Base-by-base conservation (phyloP, 257 asterid genomes). In the Avicennia marina region DNA sequence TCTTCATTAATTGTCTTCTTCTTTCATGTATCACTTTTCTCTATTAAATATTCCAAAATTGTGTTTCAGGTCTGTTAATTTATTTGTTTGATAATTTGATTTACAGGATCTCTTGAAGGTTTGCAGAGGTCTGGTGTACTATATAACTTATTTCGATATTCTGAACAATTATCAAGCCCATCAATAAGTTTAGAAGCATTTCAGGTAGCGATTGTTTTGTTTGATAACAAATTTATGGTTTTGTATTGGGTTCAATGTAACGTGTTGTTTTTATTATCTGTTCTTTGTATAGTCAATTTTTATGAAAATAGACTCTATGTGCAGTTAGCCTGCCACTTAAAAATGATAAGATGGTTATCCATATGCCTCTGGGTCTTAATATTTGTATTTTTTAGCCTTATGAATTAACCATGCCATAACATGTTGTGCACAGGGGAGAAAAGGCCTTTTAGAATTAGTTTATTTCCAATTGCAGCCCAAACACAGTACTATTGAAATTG, bases 141-240 rank as follows among this genome's bases (percentile, higher is more conserved):
- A 53, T 63, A 63, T 72, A 43, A 69, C 48, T 72, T 90, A 64
- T 74, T 79, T 72, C 75, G 65, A 53, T 75, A 74, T 77, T 71
- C 86, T 24, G 80, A 81, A 53, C 90, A 84, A 56, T 67, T 59
- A 56, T 72, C 85, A 54, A 78, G 69, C 67, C 82, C 88, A 18
- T 68, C 81, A 32, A 69, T 75, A 63, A 70, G 87, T 80, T 67
- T 85, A 70, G 98, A 90, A 73, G 89, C 96, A 53, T 82, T 82
- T 65, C 96, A 90, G 98, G 98, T 90, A 75, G 65, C 72, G 57
- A 40, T 62, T n/a, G n/a, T n/a, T 41, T 22, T 48, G 48, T 39
- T 58, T 50, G 45, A 50, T 57, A 64, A 42, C 6, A 29, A 72
- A 46, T 8, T 18, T 43, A 49, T 44, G 21, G 36, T 50, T 47